A percentile compares a stretch with the other conserved stretches of the same genome.
Conservation (phyloP, 805 yeast genomes). For the Priceomyces melissophilus region DNA sequence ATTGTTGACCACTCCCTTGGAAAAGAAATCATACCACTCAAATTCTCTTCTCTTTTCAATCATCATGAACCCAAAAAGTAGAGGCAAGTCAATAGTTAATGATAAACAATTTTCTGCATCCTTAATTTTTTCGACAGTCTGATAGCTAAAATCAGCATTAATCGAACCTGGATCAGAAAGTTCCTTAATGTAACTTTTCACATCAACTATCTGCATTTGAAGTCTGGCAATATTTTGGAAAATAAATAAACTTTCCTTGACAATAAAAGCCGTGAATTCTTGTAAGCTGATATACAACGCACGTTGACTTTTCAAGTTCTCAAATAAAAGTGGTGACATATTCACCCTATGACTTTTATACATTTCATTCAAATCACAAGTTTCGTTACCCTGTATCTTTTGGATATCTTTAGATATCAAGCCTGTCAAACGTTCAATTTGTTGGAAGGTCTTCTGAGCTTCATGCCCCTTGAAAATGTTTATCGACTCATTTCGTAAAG, state of each 20-base stretch:
- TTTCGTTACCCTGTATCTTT: conserved; percentile 6
- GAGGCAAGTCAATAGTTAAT: conserved; percentile 61
- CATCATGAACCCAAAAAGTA: conserved; percentile 65
- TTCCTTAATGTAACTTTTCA: conserved; percentile 25
- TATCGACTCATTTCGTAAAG: conserved; percentile 36
- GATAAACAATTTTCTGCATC: conserved; percentile 35
- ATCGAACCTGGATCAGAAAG: conserved; percentile 17
- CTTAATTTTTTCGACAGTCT: conserved; percentile 25
- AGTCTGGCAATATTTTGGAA: conserved; percentile 32
- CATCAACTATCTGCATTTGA: conserved; percentile 36
- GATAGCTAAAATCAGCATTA: conserved; percentile 10
- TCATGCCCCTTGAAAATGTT: conserved; percentile 19
- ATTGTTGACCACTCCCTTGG: conserved; percentile 37
- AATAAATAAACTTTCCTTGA: conserved; percentile 18
- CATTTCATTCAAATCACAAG: conserved; percentile 15
- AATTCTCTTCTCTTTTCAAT: conserved; percentile 59
- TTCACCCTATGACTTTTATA: conserved; percentile 18
- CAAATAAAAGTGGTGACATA: conserved; percentile 24
- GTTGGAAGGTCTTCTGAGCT: conserved; percentile 10
- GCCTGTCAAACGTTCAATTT: conserved; percentile 3
- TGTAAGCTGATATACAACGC: conserved; percentile 28
- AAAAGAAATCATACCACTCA: conserved; percentile 50
- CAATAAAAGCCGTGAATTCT: conserved; percentile 26
- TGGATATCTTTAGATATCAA: conserved; percentile 11
- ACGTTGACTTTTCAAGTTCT: conserved; percentile 31